Evolutionary conservation across 1,284 basidiomycete species (phyloP).

Genomic region (Pyrrhoderma noxium): DNA sequence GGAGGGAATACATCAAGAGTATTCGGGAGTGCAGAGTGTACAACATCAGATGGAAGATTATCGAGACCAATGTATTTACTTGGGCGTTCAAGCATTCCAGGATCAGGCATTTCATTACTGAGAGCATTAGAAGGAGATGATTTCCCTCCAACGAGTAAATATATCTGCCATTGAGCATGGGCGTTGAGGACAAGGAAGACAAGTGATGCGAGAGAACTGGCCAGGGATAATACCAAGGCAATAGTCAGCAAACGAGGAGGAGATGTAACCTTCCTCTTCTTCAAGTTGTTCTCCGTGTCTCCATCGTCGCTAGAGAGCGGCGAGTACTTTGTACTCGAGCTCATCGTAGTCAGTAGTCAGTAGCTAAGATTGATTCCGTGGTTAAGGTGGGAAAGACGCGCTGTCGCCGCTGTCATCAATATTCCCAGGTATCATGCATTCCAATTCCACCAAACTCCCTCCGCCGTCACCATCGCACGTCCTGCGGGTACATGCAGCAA

Average conservation of each 20-base stretch:
- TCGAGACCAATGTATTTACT: slow-evolving; percentile 17
- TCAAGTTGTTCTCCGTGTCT: not conserved
- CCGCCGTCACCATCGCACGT: slow-evolving; percentile 27
- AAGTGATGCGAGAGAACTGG: slow-evolving; percentile 7
- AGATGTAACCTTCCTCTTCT: not conserved
- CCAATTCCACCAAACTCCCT: slow-evolving; percentile 1
- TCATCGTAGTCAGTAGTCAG: slow-evolving; percentile 5
- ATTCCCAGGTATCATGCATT: not conserved
- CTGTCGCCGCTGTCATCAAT: not conserved
- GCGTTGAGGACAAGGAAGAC: slow-evolving; percentile 9
- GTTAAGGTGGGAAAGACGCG: not conserved
- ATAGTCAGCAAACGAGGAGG: no score
- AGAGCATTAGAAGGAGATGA: not conserved
- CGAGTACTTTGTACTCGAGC: not conserved
- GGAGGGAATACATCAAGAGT: slow-evolving; percentile 16
- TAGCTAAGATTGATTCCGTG: not conserved
- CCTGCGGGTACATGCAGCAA: slow-evolving; percentile 34
- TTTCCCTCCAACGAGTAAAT: slow-evolving; percentile 8
- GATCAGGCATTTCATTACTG: slow-evolving; percentile 10
- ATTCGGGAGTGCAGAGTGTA: slow-evolving; percentile 12
- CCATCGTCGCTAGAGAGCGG: slow-evolving; percentile 8
- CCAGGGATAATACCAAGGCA: not conserved
- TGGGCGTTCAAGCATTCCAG: slow-evolving; percentile 11
- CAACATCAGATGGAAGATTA: slow-evolving; percentile 14
- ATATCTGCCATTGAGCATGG: slow-evolving; percentile 9